These are phyloP conservation scores for Taphrina flavorubra DNA, from an alignment of 1,139 yeast species.

Conservation along the genomic window DNA sequence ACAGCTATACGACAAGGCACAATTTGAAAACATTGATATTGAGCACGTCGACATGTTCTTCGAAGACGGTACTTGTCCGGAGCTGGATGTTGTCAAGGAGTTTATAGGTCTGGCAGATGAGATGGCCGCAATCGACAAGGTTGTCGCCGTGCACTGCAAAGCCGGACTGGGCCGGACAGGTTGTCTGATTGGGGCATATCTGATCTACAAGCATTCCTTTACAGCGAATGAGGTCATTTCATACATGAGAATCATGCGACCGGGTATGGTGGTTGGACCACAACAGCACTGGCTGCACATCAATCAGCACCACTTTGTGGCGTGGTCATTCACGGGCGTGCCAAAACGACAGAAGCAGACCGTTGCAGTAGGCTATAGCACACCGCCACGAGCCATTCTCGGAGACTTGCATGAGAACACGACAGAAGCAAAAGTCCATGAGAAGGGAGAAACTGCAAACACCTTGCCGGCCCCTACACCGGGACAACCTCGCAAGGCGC, in stretches of 20 bases:
- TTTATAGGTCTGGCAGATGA: slow-evolving; percentile 96
- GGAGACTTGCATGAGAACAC: slow-evolving; percentile 47
- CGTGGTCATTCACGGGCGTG: slow-evolving; percentile 66
- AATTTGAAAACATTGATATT: slow-evolving; percentile 81
- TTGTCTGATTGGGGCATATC: slow-evolving; percentile 94
- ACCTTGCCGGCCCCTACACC: slow-evolving; percentile 91
- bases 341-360: slow-evolving; percentile 56
- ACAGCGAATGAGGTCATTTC: slow-evolving; percentile 97
- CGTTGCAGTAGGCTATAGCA: slow-evolving; percentile 49
- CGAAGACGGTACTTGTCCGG: slow-evolving; percentile 98
- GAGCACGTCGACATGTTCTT: slow-evolving; percentile 93
- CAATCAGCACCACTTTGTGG: slow-evolving; percentile 93
- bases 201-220: slow-evolving; percentile 93
- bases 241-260: slow-evolving; percentile 92
- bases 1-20: slow-evolving; percentile 81
- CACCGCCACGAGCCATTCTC: slow-evolving; percentile 46
- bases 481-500: slow-evolving; percentile 86
- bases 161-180: slow-evolving; percentile 99
- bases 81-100: slow-evolving; percentile 86
- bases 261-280: slow-evolving; percentile 99
- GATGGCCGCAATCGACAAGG: slow-evolving; percentile 51
- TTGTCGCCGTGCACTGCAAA: slow-evolving; percentile 93
- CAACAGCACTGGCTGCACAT: slow-evolving; percentile 98
- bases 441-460: slow-evolving; percentile 52
- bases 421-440: slow-evolving; percentile 40